A percentile compares a stretch with the other conserved stretches of the same genome.
These are phyloP conservation scores for Mycosphaerelloides madeirae DNA, from an alignment of 2,329 filamentous ascomycete species.

Conservation along the genomic window DNA sequence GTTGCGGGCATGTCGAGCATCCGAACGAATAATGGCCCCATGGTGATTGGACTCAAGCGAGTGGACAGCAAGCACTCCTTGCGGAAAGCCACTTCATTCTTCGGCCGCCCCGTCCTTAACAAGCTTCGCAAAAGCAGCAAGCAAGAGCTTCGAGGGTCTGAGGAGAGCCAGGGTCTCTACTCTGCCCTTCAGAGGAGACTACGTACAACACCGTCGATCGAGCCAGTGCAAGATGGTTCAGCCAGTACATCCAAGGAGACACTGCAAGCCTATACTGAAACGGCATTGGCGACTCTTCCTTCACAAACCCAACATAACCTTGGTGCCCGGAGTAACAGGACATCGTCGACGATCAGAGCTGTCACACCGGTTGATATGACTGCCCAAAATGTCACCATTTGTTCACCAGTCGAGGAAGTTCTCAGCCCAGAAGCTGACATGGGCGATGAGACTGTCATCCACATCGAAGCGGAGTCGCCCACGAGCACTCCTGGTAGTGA, in stretches of 20 bases:
- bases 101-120: constrained; percentile 27
- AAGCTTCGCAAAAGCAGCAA: constrained; percentile 28
- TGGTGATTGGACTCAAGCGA: constrained; percentile 2
- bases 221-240: constrained; percentile 2
- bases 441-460: constrained; percentile 9
- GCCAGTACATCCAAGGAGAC: background rate
- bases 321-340: constrained; percentile 6
- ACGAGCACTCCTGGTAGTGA: constrained; percentile 12
- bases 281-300: constrained; percentile 15
- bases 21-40: constrained; percentile 32
- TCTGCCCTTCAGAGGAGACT: constrained; percentile 53
- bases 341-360: constrained; percentile 22
- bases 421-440: constrained; percentile 14
- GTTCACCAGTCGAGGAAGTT: constrained; percentile 26
- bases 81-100: constrained; percentile 29
- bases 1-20: constrained; percentile 51
- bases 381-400: constrained; percentile 14
- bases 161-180: constrained; percentile 58
- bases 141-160: constrained; percentile 25
- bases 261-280: background rate
- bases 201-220: constrained; percentile 33
- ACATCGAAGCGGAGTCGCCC: constrained; percentile 3
- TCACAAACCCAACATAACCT: constrained; percentile 15
- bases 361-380: constrained; percentile 22
- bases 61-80: constrained; percentile 17